These are phyloP conservation scores for Prunus mongolica DNA, from an alignment of 306 rosid species.

Conservation along the genomic window DNA sequence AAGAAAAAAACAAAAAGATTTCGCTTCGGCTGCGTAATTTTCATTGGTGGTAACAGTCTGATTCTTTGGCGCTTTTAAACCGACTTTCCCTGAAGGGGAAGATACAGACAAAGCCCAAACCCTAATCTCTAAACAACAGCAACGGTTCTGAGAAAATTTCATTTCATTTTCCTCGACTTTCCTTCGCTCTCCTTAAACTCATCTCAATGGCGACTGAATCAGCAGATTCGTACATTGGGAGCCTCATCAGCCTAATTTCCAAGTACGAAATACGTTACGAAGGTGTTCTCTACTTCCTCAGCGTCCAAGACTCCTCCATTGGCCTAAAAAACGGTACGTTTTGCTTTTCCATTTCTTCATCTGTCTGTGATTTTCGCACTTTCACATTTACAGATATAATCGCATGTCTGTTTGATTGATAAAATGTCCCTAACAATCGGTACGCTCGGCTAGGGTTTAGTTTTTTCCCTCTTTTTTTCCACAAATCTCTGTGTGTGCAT, in stretches of 20 bases:
- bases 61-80: not conserved
- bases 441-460: not conserved
- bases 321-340: constrained; percentile 55
- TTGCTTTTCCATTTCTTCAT: not conserved
- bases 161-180: not conserved
- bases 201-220: constrained; percentile 46
- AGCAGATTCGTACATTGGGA: constrained; percentile 49
- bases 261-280: constrained; percentile 76
- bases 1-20: no score
- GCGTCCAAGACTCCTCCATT: constrained; percentile 50
- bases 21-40: no score
- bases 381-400: not conserved
- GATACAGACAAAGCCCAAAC: not conserved
- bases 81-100: not conserved
- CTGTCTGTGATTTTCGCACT: not conserved
- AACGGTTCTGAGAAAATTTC: constrained; percentile 6
- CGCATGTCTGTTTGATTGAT: not conserved
- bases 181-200: not conserved
- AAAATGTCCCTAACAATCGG: not conserved
- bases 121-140: not conserved
- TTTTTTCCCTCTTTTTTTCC: not conserved
- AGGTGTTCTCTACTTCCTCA: constrained; percentile 50
- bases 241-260: constrained; percentile 61
- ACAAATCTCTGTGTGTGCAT: no score
- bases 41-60: not conserved